Conservation (phyloP, 192 early-diverging fungal genomes). For the Coemansia umbellata region DNA sequence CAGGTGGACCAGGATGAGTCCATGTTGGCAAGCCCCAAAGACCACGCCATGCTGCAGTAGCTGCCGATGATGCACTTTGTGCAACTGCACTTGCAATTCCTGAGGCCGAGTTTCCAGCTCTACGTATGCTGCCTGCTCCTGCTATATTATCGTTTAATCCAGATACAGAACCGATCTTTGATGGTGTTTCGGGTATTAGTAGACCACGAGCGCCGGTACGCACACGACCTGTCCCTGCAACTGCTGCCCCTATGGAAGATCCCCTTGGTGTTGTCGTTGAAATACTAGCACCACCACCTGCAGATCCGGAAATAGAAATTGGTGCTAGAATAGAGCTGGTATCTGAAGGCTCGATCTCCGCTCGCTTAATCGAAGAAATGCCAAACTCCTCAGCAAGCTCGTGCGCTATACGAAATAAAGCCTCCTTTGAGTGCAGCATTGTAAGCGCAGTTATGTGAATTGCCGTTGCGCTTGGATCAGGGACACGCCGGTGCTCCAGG, state of each 20-base stretch:
- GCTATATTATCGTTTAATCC: conserved; percentile 1
- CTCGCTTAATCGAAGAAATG: conserved; percentile 40
- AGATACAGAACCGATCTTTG: conserved; percentile 6
- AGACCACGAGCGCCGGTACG: conserved; percentile 41
- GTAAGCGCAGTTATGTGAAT: conserved; percentile 45
- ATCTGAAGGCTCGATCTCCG: conserved; percentile 42
- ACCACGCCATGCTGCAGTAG: conserved; percentile 43
- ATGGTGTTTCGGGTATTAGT: conserved; percentile 39
- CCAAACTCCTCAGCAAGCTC: conserved; percentile 53
- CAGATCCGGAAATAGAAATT: neutral
- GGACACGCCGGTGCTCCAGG: conserved; percentile 33
- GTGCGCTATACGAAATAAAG: conserved; percentile 44
- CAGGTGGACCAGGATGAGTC: conserved; percentile 44
- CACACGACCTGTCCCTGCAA: conserved; percentile 26
- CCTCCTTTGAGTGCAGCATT: conserved; percentile 27
- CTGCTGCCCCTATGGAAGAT: conserved; percentile 21
- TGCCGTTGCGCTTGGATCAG: conserved; percentile 33
- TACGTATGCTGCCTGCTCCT: conserved; percentile 2
- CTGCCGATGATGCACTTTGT: conserved; percentile 21
- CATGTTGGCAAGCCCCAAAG: conserved; percentile 50
- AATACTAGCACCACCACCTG: neutral
- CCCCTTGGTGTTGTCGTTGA: conserved; percentile 16
- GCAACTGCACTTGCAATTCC: conserved; percentile 14
- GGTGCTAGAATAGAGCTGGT: conserved; percentile 5
- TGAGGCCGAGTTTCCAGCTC: conserved; percentile 6